Conservation (phyloP, 441 rosid genomes). For the Aleurites moluccanus region DNA sequence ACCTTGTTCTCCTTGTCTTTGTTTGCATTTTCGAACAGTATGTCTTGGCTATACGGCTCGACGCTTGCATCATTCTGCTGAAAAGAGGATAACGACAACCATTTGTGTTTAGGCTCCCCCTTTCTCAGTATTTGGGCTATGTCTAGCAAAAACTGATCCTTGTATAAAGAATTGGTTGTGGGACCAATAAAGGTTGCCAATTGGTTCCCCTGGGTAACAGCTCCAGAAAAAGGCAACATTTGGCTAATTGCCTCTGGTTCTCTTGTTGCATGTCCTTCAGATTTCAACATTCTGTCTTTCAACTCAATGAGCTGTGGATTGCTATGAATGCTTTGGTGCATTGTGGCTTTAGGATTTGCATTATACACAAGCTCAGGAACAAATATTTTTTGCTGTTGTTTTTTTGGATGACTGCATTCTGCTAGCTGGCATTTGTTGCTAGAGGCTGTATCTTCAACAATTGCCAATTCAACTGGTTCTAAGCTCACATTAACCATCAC, state of each 20-base stretch:
- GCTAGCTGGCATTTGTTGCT: constrained; percentile 4
- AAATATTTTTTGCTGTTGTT: neutral
- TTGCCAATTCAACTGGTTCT: constrained; percentile 10
- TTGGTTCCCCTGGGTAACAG: neutral
- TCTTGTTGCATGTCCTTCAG: neutral
- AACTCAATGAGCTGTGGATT: neutral
- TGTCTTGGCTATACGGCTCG: constrained; percentile 13
- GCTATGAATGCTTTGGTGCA: neutral
- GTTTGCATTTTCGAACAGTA: constrained; percentile 8
- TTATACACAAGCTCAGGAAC: neutral
- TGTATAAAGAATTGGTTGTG: neutral
- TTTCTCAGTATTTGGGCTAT: neutral
- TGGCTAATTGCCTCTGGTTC: neutral
- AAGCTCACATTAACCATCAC: neutral
- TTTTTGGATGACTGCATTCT: neutral
- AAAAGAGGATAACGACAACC: constrained; percentile 4
- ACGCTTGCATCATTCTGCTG: constrained; percentile 18
- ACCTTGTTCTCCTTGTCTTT: neutral
- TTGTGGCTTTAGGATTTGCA: constrained; percentile 1
- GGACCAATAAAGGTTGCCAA: neutral
- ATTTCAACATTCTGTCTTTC: neutral
- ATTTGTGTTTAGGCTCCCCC: constrained; percentile 1
- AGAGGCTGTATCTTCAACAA: neutral
- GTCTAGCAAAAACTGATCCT: constrained; percentile 4
- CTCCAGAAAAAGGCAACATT: neutral